Percentiles rank a stretch among this genome's conserved stretches.
These are phyloP conservation scores for Stephania yunnanensis DNA, from an alignment of 164 flowering plant species.

Conservation along the genomic window DNA sequence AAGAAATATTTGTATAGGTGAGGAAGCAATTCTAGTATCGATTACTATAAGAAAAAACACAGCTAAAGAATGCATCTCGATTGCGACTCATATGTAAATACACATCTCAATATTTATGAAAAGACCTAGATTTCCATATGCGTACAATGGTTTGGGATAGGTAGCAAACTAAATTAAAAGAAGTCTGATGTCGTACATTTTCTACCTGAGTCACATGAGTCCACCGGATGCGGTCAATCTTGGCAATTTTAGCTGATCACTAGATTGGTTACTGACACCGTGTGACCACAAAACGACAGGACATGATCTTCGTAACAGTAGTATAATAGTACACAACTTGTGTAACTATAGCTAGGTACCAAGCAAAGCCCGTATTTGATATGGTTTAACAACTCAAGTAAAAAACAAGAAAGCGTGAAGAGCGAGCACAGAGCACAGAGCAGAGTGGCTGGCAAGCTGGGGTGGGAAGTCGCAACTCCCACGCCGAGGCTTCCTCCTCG, in stretches of 20 bases:
- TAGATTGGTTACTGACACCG: not conserved
- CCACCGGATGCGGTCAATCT: not conserved
- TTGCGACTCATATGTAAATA: too few relatives aligned
- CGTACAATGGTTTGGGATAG: too few relatives aligned
- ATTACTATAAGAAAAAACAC: too few relatives aligned
- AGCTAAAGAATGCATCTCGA: too few relatives aligned
- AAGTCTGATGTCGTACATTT: too few relatives aligned
- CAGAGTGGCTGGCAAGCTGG: too few relatives aligned
- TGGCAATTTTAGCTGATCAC: not conserved
- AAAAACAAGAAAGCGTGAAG: not conserved
- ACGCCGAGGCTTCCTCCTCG: too few relatives aligned
- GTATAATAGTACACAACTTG: not conserved
- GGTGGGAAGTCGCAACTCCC: not conserved
- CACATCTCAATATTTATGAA: too few relatives aligned
- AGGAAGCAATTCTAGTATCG: too few relatives aligned
- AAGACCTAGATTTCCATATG: too few relatives aligned
- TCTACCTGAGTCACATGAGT: not conserved
- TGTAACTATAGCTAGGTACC: not conserved
- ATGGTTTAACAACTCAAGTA: not conserved
- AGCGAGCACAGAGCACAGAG: not conserved
- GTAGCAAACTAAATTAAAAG: too few relatives aligned
- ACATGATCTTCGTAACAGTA: not conserved
- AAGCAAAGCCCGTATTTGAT: not conserved
- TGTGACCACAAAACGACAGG: conserved; percentile 1
- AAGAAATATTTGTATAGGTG: too few relatives aligned